Conservation (phyloP, 495 filamentous ascomycete genomes). For the Podospora tetraspora region DNA sequence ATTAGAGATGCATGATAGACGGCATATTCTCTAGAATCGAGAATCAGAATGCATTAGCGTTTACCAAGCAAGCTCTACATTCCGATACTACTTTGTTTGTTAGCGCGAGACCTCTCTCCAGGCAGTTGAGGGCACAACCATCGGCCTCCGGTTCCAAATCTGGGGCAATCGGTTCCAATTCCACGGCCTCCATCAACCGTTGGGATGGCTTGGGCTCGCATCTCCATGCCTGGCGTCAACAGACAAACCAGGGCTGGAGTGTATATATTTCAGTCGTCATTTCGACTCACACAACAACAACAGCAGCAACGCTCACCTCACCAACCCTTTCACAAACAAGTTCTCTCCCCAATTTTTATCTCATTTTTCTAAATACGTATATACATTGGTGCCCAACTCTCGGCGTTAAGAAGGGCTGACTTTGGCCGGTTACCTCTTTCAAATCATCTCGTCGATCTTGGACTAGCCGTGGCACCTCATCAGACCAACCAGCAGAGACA, state of each 20-base stretch:
- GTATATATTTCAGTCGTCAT: background rate
- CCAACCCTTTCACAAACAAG: background rate
- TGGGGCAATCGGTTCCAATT: no score
- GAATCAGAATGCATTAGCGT: background rate
- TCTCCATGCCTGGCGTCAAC: no score
- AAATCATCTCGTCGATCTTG: background rate
- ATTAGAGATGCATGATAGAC: background rate
- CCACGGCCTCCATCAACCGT: no score
- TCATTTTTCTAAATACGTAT: background rate
- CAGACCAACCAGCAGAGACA: background rate
- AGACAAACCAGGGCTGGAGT: no score
- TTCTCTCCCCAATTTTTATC: background rate
- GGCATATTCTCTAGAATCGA: background rate
- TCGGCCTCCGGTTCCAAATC: no score
- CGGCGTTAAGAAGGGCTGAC: constrained; percentile 16
- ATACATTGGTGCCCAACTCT: constrained; percentile 10
- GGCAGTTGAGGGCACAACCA: no score
- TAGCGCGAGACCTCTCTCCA: no score
- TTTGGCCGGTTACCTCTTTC: constrained; percentile 1
- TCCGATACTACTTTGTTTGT: no score
- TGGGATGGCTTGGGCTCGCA: no score
- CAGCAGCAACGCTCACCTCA: no score
- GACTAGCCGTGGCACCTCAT: background rate
- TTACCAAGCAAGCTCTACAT: background rate
- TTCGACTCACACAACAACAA: no score